Base-by-base conservation (phyloP, 257 asterid genomes). In the Agastache rugosa region DNA sequence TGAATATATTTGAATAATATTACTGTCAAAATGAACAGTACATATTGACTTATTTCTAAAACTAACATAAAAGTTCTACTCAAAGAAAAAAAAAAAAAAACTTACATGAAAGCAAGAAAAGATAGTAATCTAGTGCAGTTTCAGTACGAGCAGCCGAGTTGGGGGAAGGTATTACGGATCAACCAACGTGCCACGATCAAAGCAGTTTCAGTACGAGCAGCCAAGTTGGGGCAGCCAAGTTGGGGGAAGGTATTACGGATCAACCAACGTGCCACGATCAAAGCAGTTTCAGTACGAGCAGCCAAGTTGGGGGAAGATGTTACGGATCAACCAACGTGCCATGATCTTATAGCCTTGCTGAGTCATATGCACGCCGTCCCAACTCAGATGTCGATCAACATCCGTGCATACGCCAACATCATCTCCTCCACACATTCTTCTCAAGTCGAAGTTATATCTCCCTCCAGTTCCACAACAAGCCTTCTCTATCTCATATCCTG, bases 1-100 rank as follows among this genome's bases (percentile, higher is more conserved):
- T 29, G 5, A 29, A 0, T 77, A 31, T 71, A 50, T 6, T 74
- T 27, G 62, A 55, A 75, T 66, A 66, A 58, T 31, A 75, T 61
- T 31, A 16, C 6, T 61, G 25, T 61, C 4, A 44, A n/a, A n/a
- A n/a, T n/a, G n/a, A n/a, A n/a, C n/a, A n/a, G n/a, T n/a, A n/a
- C n/a, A n/a, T n/a, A n/a, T n/a, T n/a, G n/a, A n/a, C n/a, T n/a
- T n/a, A n/a, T n/a, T n/a, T 27, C 35, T 6, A 31, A 31, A 31
- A 31, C 4, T 6, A 1, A 31, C 35, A 1, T 31, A 31, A 31
- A 31, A 29, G 3, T 29, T n/a, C n/a, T n/a, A n/a, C n/a, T n/a
- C 5, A 29, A 29, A 5, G 34, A 4, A 4, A 8, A 37, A 8
- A 31, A 5, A 4, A 5, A 31, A 5, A 5, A 31, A 31, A n/a